Evolutionary conservation across 495 filamentous ascomycete genomes (phyloP), one percentile per base, ranked within the genome.

Genomic region (Tirmania nivea): DNA sequence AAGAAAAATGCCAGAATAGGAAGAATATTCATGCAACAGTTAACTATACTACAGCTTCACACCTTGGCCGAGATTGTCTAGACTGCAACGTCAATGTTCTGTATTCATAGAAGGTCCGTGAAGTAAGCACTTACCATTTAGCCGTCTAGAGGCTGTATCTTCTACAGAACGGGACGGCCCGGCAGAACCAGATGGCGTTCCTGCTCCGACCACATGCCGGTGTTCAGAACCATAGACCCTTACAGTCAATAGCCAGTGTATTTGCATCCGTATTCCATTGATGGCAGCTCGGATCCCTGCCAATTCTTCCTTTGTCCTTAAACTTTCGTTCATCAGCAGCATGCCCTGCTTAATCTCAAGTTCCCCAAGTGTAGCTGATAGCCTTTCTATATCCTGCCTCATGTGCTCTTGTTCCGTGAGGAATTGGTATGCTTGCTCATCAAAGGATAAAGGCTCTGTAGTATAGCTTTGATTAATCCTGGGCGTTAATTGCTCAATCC

Each of bases 331-430:
- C 69, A 84, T 73, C 51, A 78, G 69, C 53, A 78, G 71, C 78
- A 83, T 79, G 61, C 71, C 79, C 31, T 77, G 74, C 20, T 77
- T 73, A 10, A 75, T 75, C 56, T 84, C 80, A 48, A 81, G 69
- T 20, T 82, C 78, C 5, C 48, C 52, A 11, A 65, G 12, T 9
- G 36, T 51, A 20, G 73, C 72, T 0, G 72, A 73, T 50, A 83
- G 63, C 47, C 77, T 72, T 21, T 65, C 68, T 45, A 84, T 71
- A 58, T 84, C 80, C 21, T 78, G 72, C 1, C 80, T 74, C 17
- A 84, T 72, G 48, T 77, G 77, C 55, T 84, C 80, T 54, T 82
- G 79, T 20, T 82, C 74, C 8, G 75, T 77, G 16, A 84, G 71
- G 0, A 84, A 70, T 56, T 81, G 79, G 34, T 77, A 74, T 2